Conservation (phyloP, 2,329 filamentous ascomycete genomes). For the Cyphellophora europaea region DNA sequence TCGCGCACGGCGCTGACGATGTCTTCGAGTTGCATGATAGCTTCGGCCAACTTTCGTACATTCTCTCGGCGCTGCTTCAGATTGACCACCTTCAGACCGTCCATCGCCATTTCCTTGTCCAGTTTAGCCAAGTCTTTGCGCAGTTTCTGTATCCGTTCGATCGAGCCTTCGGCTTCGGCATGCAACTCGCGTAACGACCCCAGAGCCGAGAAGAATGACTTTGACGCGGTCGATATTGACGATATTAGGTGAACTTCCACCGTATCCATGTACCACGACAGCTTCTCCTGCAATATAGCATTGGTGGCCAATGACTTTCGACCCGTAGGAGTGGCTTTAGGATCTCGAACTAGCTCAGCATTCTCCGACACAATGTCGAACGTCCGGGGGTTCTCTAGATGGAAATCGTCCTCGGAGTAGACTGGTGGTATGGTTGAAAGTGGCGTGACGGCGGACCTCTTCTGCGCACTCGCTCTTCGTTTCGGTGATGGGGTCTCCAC, state of each 20-base stretch:
- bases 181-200: slow-evolving; percentile 87
- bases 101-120: slow-evolving; percentile 78
- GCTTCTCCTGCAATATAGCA: slow-evolving; percentile 92
- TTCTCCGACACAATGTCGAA: slow-evolving; percentile 96
- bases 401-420: slow-evolving; percentile 93
- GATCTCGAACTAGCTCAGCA: slow-evolving; percentile 76
- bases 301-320: slow-evolving; percentile 90
- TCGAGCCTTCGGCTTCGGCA: slow-evolving; percentile 83
- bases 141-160: slow-evolving; percentile 72
- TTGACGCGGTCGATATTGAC: slow-evolving; percentile 90
- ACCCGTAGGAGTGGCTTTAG: slow-evolving; percentile 47
- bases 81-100: slow-evolving; percentile 75
- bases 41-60: slow-evolving; percentile 68
- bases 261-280: slow-evolving; percentile 99
- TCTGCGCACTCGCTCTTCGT: slow-evolving; percentile 42
- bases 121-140: slow-evolving; percentile 70
- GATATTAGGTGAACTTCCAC: slow-evolving; percentile 95
- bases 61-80: slow-evolving; percentile 77
- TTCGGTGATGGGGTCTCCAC: slow-evolving; percentile 36
- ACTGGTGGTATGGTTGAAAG: slow-evolving; percentile 85
- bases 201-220: slow-evolving; percentile 90
- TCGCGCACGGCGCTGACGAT: slow-evolving; percentile 65
- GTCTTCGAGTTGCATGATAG: slow-evolving; percentile 70
- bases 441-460: slow-evolving; percentile 68
- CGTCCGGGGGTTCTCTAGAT: slow-evolving; percentile 87